phyloP scores from a whole-genome alignment of 805 yeast genomes.

The Aciculoconidium aculeatum region DNA sequence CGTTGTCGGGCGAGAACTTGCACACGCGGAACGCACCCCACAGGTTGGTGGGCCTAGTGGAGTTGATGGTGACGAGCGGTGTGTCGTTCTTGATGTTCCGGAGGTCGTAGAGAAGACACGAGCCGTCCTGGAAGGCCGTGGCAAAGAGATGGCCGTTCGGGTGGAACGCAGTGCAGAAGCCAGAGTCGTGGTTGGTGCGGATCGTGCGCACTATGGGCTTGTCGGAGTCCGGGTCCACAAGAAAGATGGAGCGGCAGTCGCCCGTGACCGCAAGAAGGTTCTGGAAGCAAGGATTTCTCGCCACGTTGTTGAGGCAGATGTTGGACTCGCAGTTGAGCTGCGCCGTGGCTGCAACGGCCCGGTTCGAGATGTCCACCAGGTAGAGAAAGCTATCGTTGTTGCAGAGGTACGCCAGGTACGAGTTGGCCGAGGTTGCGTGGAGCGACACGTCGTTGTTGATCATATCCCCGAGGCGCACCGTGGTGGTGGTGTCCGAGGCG shows the following conservation, averaged over 20 bases:
- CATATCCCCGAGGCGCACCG: conserved; percentile 66
- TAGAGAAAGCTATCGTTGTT: conserved; percentile 78
- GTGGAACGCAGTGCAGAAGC: conserved; percentile 76
- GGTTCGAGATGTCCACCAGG: conserved; percentile 49
- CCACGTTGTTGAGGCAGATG: conserved; percentile 71
- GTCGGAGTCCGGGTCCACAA: conserved; percentile 41
- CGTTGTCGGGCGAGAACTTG: conserved; percentile 42
- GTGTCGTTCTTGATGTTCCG: conserved; percentile 42
- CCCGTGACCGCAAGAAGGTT: conserved; percentile 55
- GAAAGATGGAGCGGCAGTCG: conserved; percentile 61
- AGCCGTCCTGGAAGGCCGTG: conserved; percentile 82
- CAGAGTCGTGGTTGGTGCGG: conserved; percentile 61
- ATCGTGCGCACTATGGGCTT: conserved; percentile 32
- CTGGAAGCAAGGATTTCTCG: conserved; percentile 44
- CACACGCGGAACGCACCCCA: conserved; percentile 66
- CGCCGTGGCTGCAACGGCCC: conserved; percentile 39
- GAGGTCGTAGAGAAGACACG: conserved; percentile 69
- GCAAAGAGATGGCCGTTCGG: conserved; percentile 72
- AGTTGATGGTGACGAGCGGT: conserved; percentile 50
- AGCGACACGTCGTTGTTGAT: conserved; percentile 76
- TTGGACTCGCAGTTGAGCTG: conserved; percentile 45
- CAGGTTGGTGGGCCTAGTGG: conserved; percentile 51
- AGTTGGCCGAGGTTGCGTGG: conserved; percentile 30
- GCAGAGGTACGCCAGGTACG: conserved; percentile 61
- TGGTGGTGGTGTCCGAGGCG: conserved; percentile 39